phyloP scores from a whole-genome alignment of 139 green algal species.

The Chlamydomonas urium region DNA sequence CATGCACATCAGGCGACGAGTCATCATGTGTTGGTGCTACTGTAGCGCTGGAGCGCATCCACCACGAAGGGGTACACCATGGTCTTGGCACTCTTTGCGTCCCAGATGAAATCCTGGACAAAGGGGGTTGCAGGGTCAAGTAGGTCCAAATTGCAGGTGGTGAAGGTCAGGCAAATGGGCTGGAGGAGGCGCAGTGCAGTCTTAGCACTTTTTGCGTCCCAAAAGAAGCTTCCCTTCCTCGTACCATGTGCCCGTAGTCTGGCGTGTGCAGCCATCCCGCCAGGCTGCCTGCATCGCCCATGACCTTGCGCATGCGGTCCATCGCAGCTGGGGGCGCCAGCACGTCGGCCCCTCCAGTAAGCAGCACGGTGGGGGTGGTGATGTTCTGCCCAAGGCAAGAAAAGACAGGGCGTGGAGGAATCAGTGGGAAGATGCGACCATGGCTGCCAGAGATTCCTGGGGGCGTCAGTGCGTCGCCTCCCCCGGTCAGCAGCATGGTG shows the following conservation, averaged over 20 bases:
- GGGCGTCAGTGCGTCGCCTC: too few species aligned
- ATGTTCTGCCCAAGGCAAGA: neutral
- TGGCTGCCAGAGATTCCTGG: too few species aligned
- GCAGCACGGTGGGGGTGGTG: neutral
- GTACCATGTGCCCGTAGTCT: slow-evolving; percentile 27
- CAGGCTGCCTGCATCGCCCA: slow-evolving; percentile 6
- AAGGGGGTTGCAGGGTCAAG: neutral
- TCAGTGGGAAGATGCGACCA: too few species aligned
- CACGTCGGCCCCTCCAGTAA: slow-evolving; percentile 21
- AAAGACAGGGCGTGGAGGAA: neutral
- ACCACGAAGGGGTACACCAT: slow-evolving; percentile 5
- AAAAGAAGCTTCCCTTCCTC: neutral
- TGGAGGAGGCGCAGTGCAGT: too few species aligned
- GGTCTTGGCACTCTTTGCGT: neutral
- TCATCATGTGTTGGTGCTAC: too few species aligned
- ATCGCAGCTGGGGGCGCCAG: slow-evolving; percentile 16
- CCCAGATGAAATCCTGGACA: slow-evolving; percentile 17
- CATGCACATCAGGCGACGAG: too few species aligned
- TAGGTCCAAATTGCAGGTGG: neutral
- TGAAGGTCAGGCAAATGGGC: neutral
- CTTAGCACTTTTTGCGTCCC: neutral
- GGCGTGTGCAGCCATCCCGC: slow-evolving; percentile 1
- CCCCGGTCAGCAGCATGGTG: too few species aligned
- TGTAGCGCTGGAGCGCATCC: neutral
- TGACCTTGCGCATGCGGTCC: neutral